Evolutionary conservation across 139 green algal genomes (phyloP), one percentile per base, ranked within the genome.

Genomic region (Yamagishiella unicocca): DNA sequence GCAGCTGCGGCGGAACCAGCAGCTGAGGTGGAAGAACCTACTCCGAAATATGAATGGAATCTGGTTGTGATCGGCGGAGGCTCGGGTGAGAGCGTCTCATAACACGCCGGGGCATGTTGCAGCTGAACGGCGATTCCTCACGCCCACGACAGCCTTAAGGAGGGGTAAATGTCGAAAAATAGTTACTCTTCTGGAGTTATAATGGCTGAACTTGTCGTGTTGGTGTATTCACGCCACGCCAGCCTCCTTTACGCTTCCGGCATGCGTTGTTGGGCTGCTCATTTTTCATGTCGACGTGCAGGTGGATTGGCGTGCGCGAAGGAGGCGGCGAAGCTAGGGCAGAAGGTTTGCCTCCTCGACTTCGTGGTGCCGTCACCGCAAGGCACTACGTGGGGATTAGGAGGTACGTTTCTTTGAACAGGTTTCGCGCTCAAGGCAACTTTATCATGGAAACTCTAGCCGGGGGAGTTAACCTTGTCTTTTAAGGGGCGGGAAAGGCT

Each of bases 31-130:
- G 38, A 42, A 31, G 71, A 24, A 12, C 55, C 38, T 10, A 37
- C 10, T 37, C 38, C 38, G 17, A 17, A 42, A 19, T 88, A 88
- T 58, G 67, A 88, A 27, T 88, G 54, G 53, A 92, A 96, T 61
- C 67, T 96, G 25, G 79, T 96, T 53, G 93, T 96, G 37, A 92
- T 96, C 40, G 93, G 93, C 0, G 93, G 93, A 21, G 93, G 93
- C 24, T 93, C 88, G 17, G 93, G 93, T 80, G 89, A 37, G 70
- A 31, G n/a, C n/a, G n/a, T n/a, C n/a, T n/a, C n/a, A n/a, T n/a
- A n/a, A n/a, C n/a, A n/a, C n/a, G n/a, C n/a, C n/a, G n/a, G n/a
- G n/a, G n/a, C n/a, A n/a, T n/a, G n/a, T n/a, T n/a, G n/a, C n/a
- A n/a, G n/a, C n/a, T n/a, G n/a, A n/a, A n/a, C n/a, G n/a, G n/a